These are phyloP conservation scores for Cudoniella acicularis DNA, from an alignment of 495 filamentous ascomycete species.

Conservation along the genomic window DNA sequence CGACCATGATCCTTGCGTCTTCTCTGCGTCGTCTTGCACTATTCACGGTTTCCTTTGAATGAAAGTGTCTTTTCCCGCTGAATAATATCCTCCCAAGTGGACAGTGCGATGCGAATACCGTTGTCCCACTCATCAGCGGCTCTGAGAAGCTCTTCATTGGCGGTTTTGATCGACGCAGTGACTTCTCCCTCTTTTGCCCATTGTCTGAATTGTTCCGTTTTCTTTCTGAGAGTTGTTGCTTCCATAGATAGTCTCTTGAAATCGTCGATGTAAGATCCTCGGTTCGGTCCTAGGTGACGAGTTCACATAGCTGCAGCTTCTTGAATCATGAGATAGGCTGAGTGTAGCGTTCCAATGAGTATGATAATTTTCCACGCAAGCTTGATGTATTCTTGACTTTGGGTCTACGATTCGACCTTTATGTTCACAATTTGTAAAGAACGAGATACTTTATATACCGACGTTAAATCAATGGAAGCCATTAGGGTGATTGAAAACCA, in stretches of 20 bases:
- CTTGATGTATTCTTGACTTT: too few relatives aligned
- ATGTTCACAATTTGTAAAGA: too few relatives aligned
- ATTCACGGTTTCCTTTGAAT: too few relatives aligned
- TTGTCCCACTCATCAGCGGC: conserved; percentile 12
- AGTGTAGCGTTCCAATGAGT: too few relatives aligned
- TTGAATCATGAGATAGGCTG: not conserved
- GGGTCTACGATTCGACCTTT: too few relatives aligned
- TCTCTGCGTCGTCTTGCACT: too few relatives aligned
- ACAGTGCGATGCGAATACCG: conserved; percentile 7
- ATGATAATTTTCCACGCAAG: too few relatives aligned
- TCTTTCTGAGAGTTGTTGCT: conserved; percentile 2
- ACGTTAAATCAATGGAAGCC: too few relatives aligned
- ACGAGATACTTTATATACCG: too few relatives aligned
- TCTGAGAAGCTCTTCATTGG: not conserved
- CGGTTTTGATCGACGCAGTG: not conserved
- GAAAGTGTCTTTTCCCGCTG: too few relatives aligned
- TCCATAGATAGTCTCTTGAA: conserved; percentile 6
- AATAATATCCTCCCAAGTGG: conserved; percentile 15
- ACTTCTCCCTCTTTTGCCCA: not conserved
- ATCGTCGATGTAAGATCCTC: conserved; percentile 4
- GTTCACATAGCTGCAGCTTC: not conserved
- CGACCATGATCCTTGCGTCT: too few relatives aligned
- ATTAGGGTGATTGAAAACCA: too few relatives aligned
- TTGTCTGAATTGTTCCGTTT: conserved; percentile 5
- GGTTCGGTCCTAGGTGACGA: not conserved